Evolutionary conservation across 164 flowering plant species (phyloP).

Genomic region (Aristolochia fimbriata): DNA sequence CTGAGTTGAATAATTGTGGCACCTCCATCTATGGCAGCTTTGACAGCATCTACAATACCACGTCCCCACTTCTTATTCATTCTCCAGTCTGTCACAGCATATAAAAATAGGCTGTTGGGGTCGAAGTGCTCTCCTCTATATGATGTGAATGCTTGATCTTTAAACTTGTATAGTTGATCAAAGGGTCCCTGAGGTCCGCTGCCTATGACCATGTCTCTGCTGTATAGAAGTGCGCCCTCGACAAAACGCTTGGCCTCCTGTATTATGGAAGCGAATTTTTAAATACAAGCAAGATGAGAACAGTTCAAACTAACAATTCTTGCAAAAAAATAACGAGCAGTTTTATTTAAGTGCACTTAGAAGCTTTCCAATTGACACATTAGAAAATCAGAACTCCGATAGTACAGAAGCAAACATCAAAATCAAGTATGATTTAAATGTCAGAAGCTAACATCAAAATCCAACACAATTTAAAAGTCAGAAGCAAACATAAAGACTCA

Average conservation of each 20-base stretch:
- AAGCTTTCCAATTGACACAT: no score
- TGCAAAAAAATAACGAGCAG: no score
- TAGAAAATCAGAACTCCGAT: no score
- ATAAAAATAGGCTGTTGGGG: slow-evolving; percentile 58
- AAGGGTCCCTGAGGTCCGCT: slow-evolving; percentile 86
- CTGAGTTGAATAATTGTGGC: slow-evolving; percentile 88
- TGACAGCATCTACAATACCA: slow-evolving; percentile 73
- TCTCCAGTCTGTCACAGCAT: slow-evolving; percentile 84
- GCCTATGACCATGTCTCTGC: slow-evolving; percentile 78
- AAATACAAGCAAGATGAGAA: no score
- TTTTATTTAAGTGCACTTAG: no score
- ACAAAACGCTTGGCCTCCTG: slow-evolving; percentile 80
- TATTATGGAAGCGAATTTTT: slow-evolving; percentile 6
- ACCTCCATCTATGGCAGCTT: slow-evolving; percentile 88
- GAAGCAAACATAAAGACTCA: no score
- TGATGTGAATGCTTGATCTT: slow-evolving; percentile 13
- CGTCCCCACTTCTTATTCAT: slow-evolving; percentile 86
- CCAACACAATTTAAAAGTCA: no score
- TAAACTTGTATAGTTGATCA: slow-evolving; percentile 66
- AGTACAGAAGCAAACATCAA: no score
- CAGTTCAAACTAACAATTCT: no score
- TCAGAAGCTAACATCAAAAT: no score
- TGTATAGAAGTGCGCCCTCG: slow-evolving; percentile 64
- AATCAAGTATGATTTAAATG: no score
- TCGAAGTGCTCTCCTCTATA: slow-evolving; percentile 24